Conservation (phyloP, 1,284 basidiomycete genomes). For the Testicularia cyperi region DNA sequence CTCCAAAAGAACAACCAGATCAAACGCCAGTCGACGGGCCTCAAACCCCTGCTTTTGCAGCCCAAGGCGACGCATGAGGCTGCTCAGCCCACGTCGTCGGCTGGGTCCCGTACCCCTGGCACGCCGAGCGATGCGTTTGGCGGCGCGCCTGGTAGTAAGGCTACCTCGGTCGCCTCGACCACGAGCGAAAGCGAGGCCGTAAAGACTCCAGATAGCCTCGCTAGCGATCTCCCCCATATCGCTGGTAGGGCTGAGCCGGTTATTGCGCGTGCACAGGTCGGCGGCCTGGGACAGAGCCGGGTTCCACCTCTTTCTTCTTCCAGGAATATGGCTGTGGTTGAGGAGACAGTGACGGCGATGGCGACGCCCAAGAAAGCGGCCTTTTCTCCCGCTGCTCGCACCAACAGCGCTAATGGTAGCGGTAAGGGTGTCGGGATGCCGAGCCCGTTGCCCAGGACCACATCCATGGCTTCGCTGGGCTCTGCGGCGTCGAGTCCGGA, state of each 20-base stretch:
- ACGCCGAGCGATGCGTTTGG: neutral
- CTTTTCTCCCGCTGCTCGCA: too few species aligned
- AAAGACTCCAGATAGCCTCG: slow-evolving; percentile 4
- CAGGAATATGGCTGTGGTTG: neutral
- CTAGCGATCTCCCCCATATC: slow-evolving; percentile 1
- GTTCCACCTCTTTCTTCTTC: too few species aligned
- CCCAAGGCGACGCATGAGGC: slow-evolving; percentile 16
- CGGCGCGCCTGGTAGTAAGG: neutral
- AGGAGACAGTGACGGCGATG: neutral
- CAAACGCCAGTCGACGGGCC: slow-evolving; percentile 7
- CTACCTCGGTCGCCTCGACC: neutral
- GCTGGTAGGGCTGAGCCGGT: too few species aligned
- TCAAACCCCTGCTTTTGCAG: slow-evolving; percentile 22
- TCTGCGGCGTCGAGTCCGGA: neutral
- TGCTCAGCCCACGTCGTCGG: slow-evolving; percentile 2
- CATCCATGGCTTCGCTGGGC: neutral
- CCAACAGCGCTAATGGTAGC: too few species aligned
- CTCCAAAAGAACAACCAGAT: slow-evolving; percentile 11
- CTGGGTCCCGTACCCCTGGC: slow-evolving; percentile 10
- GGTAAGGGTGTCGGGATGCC: too few species aligned
- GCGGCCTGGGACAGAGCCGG: neutral
- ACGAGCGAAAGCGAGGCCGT: neutral
- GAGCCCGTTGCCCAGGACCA: too few species aligned
- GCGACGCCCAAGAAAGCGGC: too few species aligned
- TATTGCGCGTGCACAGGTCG: neutral